phyloP scores from a whole-genome alignment of 805 yeast species.

The Saccharomycopsis javanensis region DNA sequence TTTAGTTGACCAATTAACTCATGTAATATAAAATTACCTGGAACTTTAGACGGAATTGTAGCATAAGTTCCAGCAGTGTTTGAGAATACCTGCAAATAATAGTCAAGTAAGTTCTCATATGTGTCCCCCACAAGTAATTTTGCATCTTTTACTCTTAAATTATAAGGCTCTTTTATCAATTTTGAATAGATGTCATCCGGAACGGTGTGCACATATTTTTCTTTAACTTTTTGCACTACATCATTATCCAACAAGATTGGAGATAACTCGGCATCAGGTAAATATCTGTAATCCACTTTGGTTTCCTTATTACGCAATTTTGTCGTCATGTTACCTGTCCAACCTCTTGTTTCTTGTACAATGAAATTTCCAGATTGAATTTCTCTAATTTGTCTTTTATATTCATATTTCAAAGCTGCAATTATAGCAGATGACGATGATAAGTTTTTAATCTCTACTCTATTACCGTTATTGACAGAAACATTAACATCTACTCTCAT shows the following conservation, averaged over 20 bases:
- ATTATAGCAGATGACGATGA: constrained; percentile 75
- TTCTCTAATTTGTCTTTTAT: constrained; percentile 50
- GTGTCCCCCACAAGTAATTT: constrained; percentile 39
- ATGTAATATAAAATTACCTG: constrained; percentile 76
- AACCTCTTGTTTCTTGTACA: constrained; percentile 71
- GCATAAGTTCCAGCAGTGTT: constrained; percentile 18
- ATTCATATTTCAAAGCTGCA: constrained; percentile 68
- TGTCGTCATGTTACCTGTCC: constrained; percentile 72
- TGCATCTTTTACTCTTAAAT: constrained; percentile 64
- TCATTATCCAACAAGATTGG: constrained; percentile 36
- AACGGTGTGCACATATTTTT: constrained; percentile 38
- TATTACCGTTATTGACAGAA: constrained; percentile 53
- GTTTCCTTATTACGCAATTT: constrained; percentile 69
- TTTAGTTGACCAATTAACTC: constrained; percentile 64
- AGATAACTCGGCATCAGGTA: constrained; percentile 91
- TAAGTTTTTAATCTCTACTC: constrained; percentile 86
- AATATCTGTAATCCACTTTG: constrained; percentile 79
- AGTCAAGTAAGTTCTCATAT: constrained; percentile 34
- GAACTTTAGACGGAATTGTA: constrained; percentile 29
- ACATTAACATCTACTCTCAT: constrained; percentile 91
- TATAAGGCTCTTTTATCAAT: constrained; percentile 41
- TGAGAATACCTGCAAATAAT: constrained; percentile 39
- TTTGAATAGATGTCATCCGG: constrained; percentile 50
- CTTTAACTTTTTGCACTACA: constrained; percentile 34
- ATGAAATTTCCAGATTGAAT: constrained; percentile 31